Evolutionary conservation across 2,329 filamentous ascomycete genomes (phyloP), one percentile per base, ranked within the genome.

Genomic region (Alternaria triticimaculans): DNA sequence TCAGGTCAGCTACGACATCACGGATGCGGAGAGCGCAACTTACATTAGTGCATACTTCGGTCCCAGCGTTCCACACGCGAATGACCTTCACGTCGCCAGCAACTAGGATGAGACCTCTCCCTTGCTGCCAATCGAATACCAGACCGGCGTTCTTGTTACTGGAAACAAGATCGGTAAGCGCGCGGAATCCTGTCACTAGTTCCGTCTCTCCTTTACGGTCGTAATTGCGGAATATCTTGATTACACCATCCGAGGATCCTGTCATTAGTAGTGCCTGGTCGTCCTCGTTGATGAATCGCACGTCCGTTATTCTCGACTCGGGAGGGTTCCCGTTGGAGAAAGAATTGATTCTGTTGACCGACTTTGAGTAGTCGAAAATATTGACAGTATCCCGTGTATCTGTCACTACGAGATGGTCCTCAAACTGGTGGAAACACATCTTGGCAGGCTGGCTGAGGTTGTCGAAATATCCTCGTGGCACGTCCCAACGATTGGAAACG

Each of bases 51-150:
- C 95, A 98, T 41, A 96, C 91, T 84, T 99, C 96, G 46, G 93
- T 92, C 8, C 93, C 93, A 15, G 95, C 95, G 76, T 96, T 96
- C 96, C 96, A 99, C 33, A 98, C 93, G 37, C 94, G 88, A 72
- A 99, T 97, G 33, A 97, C 92, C 62, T 96, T 92, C 58, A 97
- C 93, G 78, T 99, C 96, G 48, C 96, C 96, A 11, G 96, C 96
- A 30, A 98, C 96, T n/a, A 99, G 86, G 8, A 97, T 90, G 64
- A 93, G 92, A 8, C 96, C 96, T 71, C 93, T 93, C n/a, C 96
- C 94, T 82, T 99, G 96, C 79, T 98, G 95, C 96, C 96, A 99
- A 79, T 99, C 95, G 77, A 98, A 96, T 25, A 98, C 95, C 81
- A 99, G 91, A 21, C 96, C 96, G 1, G 94, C 94, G 78, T 97